Evolutionary conservation across 2,329 filamentous ascomycete species (phyloP), one percentile per base, ranked within the genome.

Genomic region (Hysterium pulicare): DNA sequence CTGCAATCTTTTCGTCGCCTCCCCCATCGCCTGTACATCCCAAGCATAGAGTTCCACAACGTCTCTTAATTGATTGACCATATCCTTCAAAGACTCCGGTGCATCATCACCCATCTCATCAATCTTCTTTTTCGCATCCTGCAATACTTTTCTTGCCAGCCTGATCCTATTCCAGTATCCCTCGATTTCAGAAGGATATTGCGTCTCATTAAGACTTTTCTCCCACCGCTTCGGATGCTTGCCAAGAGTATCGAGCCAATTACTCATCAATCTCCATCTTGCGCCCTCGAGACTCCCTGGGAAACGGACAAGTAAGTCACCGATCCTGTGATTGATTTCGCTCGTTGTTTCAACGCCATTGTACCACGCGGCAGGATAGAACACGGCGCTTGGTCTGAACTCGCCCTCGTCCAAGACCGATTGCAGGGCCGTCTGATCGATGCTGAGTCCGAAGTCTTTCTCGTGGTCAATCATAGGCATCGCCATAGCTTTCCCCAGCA

Each of bases 391-490:
- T 28, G 41, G 24, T 2, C 19, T 15, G n/a, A 39, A 45, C 17
- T 33, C 31, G 20, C n/a, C 17, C 16, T 37, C 20, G 24, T 44
- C 33, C 4, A 55, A 38, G 13, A 58, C 58, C 0, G 70, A 73
- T 16, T 59, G 49, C 2, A 77, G 73, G 2, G 72, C 74, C 3
- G 74, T 55, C 0, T 38, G 35, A 1, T 69, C 69, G 33, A 73
- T 34, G 36, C 41, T 42, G 34, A 38, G 11, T 3, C 47, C 36
- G 7, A 46, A 46, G 21, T 49, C 40, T 30, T 42, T 40, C 19
- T 39, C 33, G 6, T 38, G 33, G 32, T 55, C 45, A 13, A 49
- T 40, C 33, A 64, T 44, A 6, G 57, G 50, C 5, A 53, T 45
- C 3, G 44, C 48, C 32, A 57, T 48, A 21, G 45, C 38, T 15